A percentile compares a stretch with the other conserved stretches of the same genome.
phyloP scores from a whole-genome alignment of 164 flowering plant genomes.

The Piper betle region DNA sequence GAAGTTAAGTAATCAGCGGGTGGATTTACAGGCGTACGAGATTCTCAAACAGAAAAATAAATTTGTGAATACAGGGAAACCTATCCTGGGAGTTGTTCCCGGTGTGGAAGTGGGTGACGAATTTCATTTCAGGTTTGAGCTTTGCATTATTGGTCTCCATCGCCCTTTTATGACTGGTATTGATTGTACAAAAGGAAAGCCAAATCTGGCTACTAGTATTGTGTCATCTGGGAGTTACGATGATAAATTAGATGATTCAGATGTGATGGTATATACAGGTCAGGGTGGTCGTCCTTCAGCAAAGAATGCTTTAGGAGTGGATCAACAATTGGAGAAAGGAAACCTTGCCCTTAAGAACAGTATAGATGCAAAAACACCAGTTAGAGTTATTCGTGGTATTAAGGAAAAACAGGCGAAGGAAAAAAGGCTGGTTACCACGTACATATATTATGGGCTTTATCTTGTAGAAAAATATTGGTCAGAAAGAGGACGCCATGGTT shows the following conservation, averaged over 20 bases:
- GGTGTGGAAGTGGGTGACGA: constrained; percentile 93
- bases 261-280: constrained; percentile 59
- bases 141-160: constrained; percentile 70
- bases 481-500: constrained; percentile 37
- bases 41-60: constrained; percentile 39
- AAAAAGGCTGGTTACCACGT: constrained; percentile 23
- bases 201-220: constrained; percentile 52
- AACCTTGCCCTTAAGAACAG: constrained; percentile 68
- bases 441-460: constrained; percentile 71
- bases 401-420: constrained; percentile 23
- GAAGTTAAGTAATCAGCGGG: constrained; percentile 12
- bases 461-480: constrained; percentile 49
- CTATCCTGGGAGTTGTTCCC: constrained; percentile 56
- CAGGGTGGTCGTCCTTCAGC: constrained; percentile 53
- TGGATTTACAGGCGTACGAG: constrained; percentile 31
- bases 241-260: constrained; percentile 34
- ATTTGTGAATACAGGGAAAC: constrained; percentile 33
- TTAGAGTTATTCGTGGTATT: constrained; percentile 73
- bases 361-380: constrained; percentile 28
- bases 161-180: constrained; percentile 57
- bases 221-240: constrained; percentile 72
- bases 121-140: constrained; percentile 78
- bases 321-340: constrained; percentile 70
- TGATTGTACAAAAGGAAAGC: constrained; percentile 37
- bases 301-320: constrained; percentile 35